Evolutionary conservation across 2,329 filamentous ascomycete genomes (phyloP).

Genomic region (Amauroascus niger): DNA sequence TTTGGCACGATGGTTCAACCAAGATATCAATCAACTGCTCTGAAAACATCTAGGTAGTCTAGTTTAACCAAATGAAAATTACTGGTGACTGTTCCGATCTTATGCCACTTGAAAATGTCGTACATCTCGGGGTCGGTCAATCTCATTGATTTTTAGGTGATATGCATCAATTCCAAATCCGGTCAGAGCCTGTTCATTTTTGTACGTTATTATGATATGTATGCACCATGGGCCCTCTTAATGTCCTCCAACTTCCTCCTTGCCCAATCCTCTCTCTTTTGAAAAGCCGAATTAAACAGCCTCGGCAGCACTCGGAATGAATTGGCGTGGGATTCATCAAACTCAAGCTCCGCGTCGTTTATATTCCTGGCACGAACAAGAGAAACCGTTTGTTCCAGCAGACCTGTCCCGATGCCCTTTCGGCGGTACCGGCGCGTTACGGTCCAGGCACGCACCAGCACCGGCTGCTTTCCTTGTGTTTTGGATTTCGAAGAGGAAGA

Average conservation of each 20-base stretch:
- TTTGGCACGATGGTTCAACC: neutral
- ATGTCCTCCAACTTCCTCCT: constrained; percentile 28
- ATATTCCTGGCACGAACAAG: constrained; percentile 59
- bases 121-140: too few species aligned
- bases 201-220: neutral
- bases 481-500: constrained; percentile 10
- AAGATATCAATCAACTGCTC: neutral
- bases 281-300: constrained; percentile 53
- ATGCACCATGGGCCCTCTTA: neutral
- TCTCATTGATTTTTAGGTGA: too few species aligned
- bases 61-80: neutral
- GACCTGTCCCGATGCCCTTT: constrained; percentile 59
- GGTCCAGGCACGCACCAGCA: constrained; percentile 74
- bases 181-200: too few species aligned
- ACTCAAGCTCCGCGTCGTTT: constrained; percentile 48
- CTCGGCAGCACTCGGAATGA: constrained; percentile 52
- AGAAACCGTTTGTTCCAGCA: constrained; percentile 64
- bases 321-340: constrained; percentile 70
- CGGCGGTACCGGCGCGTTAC: constrained; percentile 59
- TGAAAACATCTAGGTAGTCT: neutral
- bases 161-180: too few species aligned
- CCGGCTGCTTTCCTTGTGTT: neutral
- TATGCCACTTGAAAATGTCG: too few species aligned
- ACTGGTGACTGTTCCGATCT: too few species aligned
- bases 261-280: constrained; percentile 50